Evolutionary conservation across 2,329 filamentous ascomycete genomes (phyloP), one percentile per base, ranked within the genome.

Genomic region (Trichoderma koningiopsis): DNA sequence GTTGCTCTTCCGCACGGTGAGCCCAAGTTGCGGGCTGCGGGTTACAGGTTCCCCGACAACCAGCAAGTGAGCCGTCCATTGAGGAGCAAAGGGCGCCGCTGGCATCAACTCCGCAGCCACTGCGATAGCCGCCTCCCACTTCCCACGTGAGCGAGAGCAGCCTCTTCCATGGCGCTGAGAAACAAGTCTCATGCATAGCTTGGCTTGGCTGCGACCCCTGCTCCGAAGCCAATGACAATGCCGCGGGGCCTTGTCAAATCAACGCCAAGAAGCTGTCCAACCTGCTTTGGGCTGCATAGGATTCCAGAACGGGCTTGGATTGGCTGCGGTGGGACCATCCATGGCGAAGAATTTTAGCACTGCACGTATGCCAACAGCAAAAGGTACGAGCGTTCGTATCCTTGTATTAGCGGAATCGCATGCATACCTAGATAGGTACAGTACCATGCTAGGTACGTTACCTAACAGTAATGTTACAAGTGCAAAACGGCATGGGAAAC

Each of bases 61-160:
- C 19, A 37, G 22, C 10, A n/a, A 33, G 13, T 10, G 55, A 35
- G 31, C 55, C 29, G 53, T n/a, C 53, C 19, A n/a, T 16, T 29
- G 53, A 49, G 47, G 4, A 31, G 10, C 27, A 29, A 31, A 43
- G 53, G 53, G 53, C 19, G 43, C 27, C 27, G 7, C 53, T 27
- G 35, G 35, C 55, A 6, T 29, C 31, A n/a, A 57, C 33, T 65
- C 55, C 49, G 55, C 55, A 29, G 27, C 33, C 19, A 8, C 37
- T 24, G 37, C 40, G 53, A 31, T 29, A 52, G 55, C 64, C 64
- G 31, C 40, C 55, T 43, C 61, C 64, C 33, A 59, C 24, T 59
- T 49, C n/a, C 64, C 64, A 67, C 64, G 64, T 67, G 64, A 67
- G 64, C 58, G 64, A 59, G 43, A 43, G 37, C 56, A 49, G 19